Conservation (phyloP, 2,329 filamentous ascomycete genomes). For the Alternaria dauci region DNA sequence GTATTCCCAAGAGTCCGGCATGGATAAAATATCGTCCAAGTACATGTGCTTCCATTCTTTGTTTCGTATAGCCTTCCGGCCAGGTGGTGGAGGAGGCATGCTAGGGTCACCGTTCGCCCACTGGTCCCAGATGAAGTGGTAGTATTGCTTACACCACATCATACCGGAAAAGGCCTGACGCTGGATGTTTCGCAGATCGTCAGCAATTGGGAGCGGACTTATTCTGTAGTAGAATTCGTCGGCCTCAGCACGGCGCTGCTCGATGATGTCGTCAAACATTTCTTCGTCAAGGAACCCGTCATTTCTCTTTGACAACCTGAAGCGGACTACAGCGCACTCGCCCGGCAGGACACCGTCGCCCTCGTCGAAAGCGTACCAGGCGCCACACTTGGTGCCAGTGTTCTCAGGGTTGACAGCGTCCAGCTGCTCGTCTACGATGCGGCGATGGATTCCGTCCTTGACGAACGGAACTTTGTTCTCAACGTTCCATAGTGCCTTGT, state of each 20-base stretch:
- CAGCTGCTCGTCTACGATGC: conserved; percentile 84
- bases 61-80: conserved; percentile 83
- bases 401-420: conserved; percentile 80
- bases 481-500: conserved; percentile 75
- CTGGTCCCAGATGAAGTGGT: conserved; percentile 96
- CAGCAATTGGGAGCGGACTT: conserved; percentile 90
- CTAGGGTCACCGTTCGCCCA: conserved; percentile 94
- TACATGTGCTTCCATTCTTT: conserved; percentile 93
- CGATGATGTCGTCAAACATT: conserved; percentile 87
- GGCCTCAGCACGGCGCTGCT: conserved; percentile 84
- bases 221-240: conserved; percentile 96
- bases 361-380: conserved; percentile 93
- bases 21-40: conserved; percentile 92
- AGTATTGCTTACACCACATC: conserved; percentile 99
- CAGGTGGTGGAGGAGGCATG: conserved; percentile 84
- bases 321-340: conserved; percentile 94
- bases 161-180: conserved; percentile 93
- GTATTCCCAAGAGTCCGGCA: conserved; percentile 99
- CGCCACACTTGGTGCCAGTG: conserved; percentile 85
- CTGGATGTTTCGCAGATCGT: conserved; percentile 94
- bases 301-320: conserved; percentile 80
- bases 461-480: conserved; percentile 82
- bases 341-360: conserved; percentile 86
- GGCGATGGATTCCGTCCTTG: conserved; percentile 92
- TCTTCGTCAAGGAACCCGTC: conserved; percentile 90